Base-by-base conservation (phyloP, 805 yeast genomes). In the Monosporozyma aquatica region DNA sequence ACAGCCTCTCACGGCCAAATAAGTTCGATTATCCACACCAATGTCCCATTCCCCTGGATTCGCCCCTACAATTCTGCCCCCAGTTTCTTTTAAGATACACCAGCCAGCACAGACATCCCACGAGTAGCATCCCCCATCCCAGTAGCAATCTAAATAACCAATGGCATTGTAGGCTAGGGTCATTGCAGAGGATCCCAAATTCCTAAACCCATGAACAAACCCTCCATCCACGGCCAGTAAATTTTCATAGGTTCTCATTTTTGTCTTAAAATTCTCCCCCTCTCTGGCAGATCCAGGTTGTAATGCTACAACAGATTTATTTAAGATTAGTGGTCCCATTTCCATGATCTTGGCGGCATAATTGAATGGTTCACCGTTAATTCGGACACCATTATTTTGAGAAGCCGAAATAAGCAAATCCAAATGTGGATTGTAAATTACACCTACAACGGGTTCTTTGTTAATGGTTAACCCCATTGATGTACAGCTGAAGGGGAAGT, bases 251-350 rank as follows among this genome's bases (percentile, higher is more conserved):
- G 94, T 95, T 35, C 84, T 62, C 46, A 69, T 73, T 17, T 90
- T 71, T 43, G 77, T 70, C 92, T 95, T 85, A 53, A 92, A 87
- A 49, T 85, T 80, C 33, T 76, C 70, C 5, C 96, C 97, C 0
- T 95, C 95, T 37, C 85, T 74, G 14, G 92, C 86, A 61, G 97
- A 89, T 38, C 92, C 69, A 41, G 85, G 76, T 58, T 90, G 97
- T 40, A 89, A 70, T 58, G 92, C 97, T 24, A 90, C 94, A 46
- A 82, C 82, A 2, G 95, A 82, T 55, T 95, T 72, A 54, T 90
- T 74, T 43, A 90, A 76, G 0, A 94, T 81, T 58, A 90, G 83
- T 54, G 92, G 95, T 26, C 89, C 79, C 54, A 87, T 70, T 50
- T 95, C 65, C 9, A 80, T 69, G 10, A 87, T 75, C 47, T 86